Base-by-base conservation (phyloP, 176 grass and related monocot species). In the Oryza coarctata region DNA sequence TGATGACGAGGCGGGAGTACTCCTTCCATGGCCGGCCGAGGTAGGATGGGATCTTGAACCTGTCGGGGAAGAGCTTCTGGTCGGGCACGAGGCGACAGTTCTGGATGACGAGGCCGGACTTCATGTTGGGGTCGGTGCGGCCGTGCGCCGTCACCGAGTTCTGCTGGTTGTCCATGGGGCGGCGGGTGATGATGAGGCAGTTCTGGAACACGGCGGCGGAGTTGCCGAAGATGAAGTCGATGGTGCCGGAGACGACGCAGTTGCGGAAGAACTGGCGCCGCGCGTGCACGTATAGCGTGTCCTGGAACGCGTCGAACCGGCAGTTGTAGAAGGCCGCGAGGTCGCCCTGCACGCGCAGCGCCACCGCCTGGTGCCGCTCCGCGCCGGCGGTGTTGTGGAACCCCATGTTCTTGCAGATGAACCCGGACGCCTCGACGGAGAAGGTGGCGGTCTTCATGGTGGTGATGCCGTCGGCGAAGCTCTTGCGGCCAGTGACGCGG, bases 221-320 rank as follows among this genome's bases (percentile, higher is more conserved):
- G 86, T 91, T 93, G 70, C 94, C 94, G 70, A 97, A 97, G 83
- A 97, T 93, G 91, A 97, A 97, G 86, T 97, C 94, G 50, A 97
- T 85, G 62, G 94, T 97, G 22, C 94, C 94, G 1, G 91, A 93
- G 75, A 97, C 55, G 62, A 90, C 90, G 86, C 94, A 97, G 74
- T 97, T 90, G 55, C 94, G 88, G 94, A 93, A 97, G 88, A 93
- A 97, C 45, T 93, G 94, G 0, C 90, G 83, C 3, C 86, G 32
- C 0, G 83, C 67, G 61, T 93, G 90, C 71, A 85, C 80, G 78
- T 93, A 97, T 25, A 97, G 83, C 28, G 94, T 97, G 88, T 97
- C 94, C 85, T 97, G 94, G 86, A 84, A 97, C 36, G 77, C 91
- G 71, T 97, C 94, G 67, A 97, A 87, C n/a, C 90, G 83, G 86